Evolutionary conservation across 177 flowering plant species (phyloP).

Genomic region (Vitis hybrid): DNA sequence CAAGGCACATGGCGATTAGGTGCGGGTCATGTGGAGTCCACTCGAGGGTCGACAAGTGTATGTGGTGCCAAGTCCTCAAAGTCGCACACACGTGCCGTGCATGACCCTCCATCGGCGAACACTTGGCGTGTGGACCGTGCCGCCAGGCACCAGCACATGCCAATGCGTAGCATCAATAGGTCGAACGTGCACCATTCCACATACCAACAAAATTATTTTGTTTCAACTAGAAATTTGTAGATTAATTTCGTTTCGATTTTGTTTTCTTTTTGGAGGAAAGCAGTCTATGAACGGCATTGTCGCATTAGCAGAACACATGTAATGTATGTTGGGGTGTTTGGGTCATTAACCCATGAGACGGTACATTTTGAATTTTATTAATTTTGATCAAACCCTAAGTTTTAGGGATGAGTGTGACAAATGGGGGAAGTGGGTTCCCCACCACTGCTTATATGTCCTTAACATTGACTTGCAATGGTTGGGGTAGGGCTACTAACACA

Average conservation of each 20-base stretch:
- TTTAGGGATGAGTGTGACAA: no score
- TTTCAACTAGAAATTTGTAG: no score
- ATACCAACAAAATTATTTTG: not conserved
- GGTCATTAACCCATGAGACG: no score
- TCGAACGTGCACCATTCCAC: not conserved
- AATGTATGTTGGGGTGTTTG: no score
- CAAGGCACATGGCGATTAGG: conserved; percentile 30
- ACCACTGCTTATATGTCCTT: no score
- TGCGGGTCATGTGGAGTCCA: conserved; percentile 16
- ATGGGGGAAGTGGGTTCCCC: no score
- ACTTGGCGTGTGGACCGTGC: conserved; percentile 22
- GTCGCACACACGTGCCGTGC: conserved; percentile 16
- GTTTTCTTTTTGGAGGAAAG: not conserved
- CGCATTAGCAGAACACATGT: no score
- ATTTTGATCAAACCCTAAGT: no score
- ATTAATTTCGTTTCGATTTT: no score
- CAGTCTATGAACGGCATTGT: conserved; percentile 20
- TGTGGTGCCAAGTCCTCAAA: not conserved
- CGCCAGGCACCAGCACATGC: conserved; percentile 19
- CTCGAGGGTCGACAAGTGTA: not conserved
- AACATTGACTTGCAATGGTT: no score
- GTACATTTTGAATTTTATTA: no score
- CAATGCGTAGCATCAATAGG: not conserved
- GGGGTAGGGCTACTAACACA: no score
- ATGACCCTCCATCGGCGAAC: conserved; percentile 7